phyloP scores from a whole-genome alignment of 306 rosid species.

The Delonix regia region DNA sequence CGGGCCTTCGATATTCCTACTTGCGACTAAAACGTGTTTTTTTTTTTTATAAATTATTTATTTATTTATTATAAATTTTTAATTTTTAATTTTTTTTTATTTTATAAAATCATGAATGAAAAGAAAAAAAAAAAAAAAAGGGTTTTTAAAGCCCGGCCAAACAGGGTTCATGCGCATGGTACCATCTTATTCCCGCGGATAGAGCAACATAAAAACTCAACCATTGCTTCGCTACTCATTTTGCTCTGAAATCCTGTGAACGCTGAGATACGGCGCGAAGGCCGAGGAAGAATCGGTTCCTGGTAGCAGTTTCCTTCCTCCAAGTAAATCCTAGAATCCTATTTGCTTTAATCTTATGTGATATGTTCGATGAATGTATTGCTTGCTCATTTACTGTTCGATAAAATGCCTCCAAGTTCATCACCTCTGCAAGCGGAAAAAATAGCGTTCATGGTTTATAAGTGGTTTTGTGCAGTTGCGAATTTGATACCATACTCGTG shows the following conservation, averaged over 20 bases:
- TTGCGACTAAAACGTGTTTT: too few relatives aligned
- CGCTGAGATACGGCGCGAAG: slow-evolving; percentile 31
- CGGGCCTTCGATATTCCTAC: too few relatives aligned
- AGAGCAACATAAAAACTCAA: slow-evolving; percentile 1
- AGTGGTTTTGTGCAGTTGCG: background rate
- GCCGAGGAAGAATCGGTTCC: slow-evolving; percentile 15
- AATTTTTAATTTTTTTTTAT: too few relatives aligned
- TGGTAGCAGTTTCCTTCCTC: slow-evolving; percentile 13
- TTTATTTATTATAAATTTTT: too few relatives aligned
- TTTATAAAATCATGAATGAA: too few relatives aligned
- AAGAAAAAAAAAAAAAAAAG: too few relatives aligned
- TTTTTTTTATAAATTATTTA: too few relatives aligned
- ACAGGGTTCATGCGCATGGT: background rate
- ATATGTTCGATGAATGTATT: background rate
- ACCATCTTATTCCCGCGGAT: background rate
- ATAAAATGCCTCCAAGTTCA: slow-evolving; percentile 26
- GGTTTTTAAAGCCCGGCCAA: background rate
- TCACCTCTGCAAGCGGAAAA: background rate
- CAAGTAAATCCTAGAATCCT: slow-evolving; percentile 37
- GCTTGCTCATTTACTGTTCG: slow-evolving; percentile 33
- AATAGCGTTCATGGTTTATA: background rate
- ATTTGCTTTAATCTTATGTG: background rate
- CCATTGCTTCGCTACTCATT: background rate
- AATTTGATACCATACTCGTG: background rate
- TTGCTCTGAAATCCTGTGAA: background rate